Evolutionary conservation across 352 stramenopile genomes (phyloP).

Genomic region (Albugo laibachii): DNA sequence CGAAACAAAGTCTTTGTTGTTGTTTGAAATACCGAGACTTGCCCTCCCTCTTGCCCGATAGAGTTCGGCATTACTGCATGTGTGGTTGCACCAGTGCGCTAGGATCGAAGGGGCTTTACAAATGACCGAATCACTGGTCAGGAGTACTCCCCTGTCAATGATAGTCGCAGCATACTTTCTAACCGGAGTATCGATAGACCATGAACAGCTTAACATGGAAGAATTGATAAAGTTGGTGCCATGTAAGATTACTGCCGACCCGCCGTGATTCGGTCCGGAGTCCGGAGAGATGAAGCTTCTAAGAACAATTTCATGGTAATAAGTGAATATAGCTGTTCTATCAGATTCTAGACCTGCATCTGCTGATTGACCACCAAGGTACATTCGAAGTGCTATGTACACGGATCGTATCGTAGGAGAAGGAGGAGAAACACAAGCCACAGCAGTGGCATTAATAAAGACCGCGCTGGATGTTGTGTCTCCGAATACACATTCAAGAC

Average conservation of each 20-base stretch:
- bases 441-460: conserved; percentile 56
- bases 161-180: too few relatives aligned
- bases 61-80: conserved; percentile 3
- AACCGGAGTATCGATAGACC: too few relatives aligned
- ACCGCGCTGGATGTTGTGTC: conserved; percentile 43
- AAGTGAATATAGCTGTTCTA: conserved; percentile 82
- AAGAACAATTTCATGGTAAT: conserved; percentile 78
- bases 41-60: conserved; percentile 7
- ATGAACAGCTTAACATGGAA: conserved; percentile 48
- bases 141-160: conserved; percentile 7
- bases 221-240: conserved; percentile 81
- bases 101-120: conserved; percentile 14
- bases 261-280: conserved; percentile 27
- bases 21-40: conserved; percentile 20
- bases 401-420: conserved; percentile 35
- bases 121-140: conserved; percentile 11
- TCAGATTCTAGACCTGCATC: conserved; percentile 90
- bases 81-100: not conserved
- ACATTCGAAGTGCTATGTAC: conserved; percentile 21
- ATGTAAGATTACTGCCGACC: conserved; percentile 69
- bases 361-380: conserved; percentile 74
- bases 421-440: conserved; percentile 67
- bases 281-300: conserved; percentile 27
- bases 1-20: conserved; percentile 21
- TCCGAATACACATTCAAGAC: conserved; percentile 21